Evolutionary conservation across 345 rosid genomes (phyloP), one percentile per base, ranked within the genome.

Genomic region (Crucihimalaya himalaica): DNA sequence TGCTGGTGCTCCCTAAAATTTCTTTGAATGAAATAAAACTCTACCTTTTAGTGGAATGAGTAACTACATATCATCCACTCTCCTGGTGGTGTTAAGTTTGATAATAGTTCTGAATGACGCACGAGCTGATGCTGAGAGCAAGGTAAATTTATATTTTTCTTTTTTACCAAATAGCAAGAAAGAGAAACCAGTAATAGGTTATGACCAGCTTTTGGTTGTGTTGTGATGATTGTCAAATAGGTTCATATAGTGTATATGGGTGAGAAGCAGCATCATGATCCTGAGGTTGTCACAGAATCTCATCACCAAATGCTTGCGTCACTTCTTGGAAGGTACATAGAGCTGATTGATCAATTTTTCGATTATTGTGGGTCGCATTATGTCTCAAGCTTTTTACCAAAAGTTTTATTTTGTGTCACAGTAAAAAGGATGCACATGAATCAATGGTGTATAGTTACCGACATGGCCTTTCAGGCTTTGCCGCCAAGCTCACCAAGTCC

Each of bases 361-460:
- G n/a, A 0, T 29, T 31, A 19, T 18, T 46, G 12, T 46, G 51
- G 23, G 23, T 18, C 11, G 2, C 51, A 61, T 42, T 13, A 23
- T 19, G 35, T 28, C 54, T 45, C 20, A 20, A 16, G 5, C 10
- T 34, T 34, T 42, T 46, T 8, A 46, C 23, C 51, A 18, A 46
- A 23, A 46, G 2, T 39, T 61, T 18, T 46, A n/a, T 28, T 28
- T 10, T 6, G 37, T 27, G 27, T 46, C 25, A 46, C 82, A 86
- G 88, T 59, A n/a, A 75, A 6, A 70, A 68, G 57, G 79, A 51
- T 65, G 86, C 87, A 0, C 48, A 66, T 65, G 78, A 79, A 1
- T 78, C 89, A 29, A 83, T 87, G 46, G 65, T 85, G 50, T 83
- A 83, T 66, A 80, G 87, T 28, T 84, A 80, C 75, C 65, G 78